phyloP scores from a whole-genome alignment of 1,139 yeast genomes.

The Pneumocystis wakefieldiae region DNA sequence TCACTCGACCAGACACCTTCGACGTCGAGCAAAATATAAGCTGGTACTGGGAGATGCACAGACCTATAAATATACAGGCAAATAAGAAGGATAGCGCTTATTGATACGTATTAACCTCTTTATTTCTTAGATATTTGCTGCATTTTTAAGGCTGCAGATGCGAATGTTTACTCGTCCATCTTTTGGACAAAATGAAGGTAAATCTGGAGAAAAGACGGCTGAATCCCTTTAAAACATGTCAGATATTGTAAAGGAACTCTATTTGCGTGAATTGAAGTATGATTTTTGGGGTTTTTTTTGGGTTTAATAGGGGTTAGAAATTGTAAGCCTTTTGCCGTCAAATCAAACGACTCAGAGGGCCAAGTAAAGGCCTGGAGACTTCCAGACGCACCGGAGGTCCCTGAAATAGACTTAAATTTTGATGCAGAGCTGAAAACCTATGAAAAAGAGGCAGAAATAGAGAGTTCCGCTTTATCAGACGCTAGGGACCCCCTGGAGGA shows the following conservation, averaged over 20 bases:
- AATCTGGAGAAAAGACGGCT: background rate
- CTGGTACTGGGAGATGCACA: no score
- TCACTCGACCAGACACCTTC: no score
- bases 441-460: slow-evolving; percentile 44
- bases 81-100: background rate
- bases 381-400: slow-evolving; percentile 61
- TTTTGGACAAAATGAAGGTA: background rate
- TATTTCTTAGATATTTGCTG: background rate
- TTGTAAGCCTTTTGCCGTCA: slow-evolving; percentile 68
- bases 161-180: background rate
- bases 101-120: background rate
- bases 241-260: slow-evolving; percentile 70
- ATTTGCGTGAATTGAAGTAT: slow-evolving; percentile 63
- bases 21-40: no score
- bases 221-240: slow-evolving; percentile 8
- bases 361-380: slow-evolving; percentile 39
- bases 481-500: background rate
- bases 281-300: background rate
- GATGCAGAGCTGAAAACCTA: slow-evolving; percentile 62
- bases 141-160: background rate
- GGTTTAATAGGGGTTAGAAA: slow-evolving; percentile 20
- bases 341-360: slow-evolving; percentile 61
- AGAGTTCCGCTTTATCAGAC: background rate
- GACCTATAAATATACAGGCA: background rate
- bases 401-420: slow-evolving; percentile 62